Conservation (phyloP, 176 grass and related monocot species). For the Hyparrhenia diplandra region DNA sequence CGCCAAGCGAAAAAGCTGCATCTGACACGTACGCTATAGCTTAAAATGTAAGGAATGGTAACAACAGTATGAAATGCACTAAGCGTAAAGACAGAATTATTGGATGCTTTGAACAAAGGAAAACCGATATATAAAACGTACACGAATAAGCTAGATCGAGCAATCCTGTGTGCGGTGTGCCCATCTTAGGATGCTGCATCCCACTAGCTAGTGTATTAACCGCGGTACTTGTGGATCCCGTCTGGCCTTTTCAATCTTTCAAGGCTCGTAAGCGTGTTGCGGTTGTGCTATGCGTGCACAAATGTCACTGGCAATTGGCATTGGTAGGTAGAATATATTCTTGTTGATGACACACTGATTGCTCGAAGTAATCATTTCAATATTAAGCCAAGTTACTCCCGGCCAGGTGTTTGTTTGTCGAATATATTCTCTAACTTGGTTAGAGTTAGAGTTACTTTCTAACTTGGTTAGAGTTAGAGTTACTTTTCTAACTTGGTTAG, state of each 20-base stretch:
- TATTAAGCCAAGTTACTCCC: not conserved
- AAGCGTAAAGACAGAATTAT: conserved; percentile 49
- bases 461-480: too few relatives aligned
- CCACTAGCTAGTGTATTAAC: conserved; percentile 12
- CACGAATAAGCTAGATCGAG: conserved; percentile 10
- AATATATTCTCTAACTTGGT: too few relatives aligned
- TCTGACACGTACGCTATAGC: conserved; percentile 14
- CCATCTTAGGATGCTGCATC: not conserved
- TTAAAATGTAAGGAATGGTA: conserved; percentile 46
- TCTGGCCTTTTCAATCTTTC: conserved; percentile 1
- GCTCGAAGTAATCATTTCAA: not conserved
- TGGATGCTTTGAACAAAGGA: conserved; percentile 30
- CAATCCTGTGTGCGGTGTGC: not conserved
- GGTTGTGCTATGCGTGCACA: not conserved
- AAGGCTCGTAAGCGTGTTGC: conserved; percentile 33
- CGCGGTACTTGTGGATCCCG: not conserved
- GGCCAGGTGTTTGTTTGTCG: too few relatives aligned
- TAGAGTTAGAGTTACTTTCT: too few relatives aligned
- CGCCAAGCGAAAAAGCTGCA: conserved; percentile 17
- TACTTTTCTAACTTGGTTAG: too few relatives aligned
- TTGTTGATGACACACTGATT: not conserved
- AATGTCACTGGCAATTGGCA: not conserved
- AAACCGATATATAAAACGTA: conserved; percentile 28
- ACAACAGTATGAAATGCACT: conserved; percentile 35
- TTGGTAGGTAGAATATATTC: conserved; percentile 31